Base-by-base conservation (phyloP, 139 green algal species). In the Chlamydomonas sp. region DNA sequence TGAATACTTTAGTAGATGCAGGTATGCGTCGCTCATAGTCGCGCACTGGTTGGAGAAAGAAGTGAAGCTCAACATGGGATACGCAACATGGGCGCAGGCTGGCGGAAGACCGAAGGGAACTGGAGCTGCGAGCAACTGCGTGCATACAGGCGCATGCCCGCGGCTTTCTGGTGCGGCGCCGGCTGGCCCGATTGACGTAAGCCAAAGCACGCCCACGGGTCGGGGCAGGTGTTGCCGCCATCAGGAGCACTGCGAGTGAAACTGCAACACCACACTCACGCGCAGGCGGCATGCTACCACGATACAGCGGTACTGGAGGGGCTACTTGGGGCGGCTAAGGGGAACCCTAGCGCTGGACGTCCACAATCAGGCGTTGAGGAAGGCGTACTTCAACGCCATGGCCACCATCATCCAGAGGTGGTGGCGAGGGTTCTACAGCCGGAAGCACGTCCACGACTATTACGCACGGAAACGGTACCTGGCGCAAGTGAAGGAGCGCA, bases 401-500 rank as follows among this genome's bases (percentile, higher is more conserved):
- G 94, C 94, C 1, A 96, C 92, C 10, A 62, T 80, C 9, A 96
- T 97, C 8, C 94, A 97, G 85, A 81, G 84, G 4, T 89, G 90
- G 80, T 97, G 92, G 90, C 92, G 94, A 2, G 94, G 93, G 0
- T 95, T 93, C 83, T 94, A 87, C 83, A 95, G 90, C 83, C 89
- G 95, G 58, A 96, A 93, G 67, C 88, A 93, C 73, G 78, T 96
- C 1, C 94, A 96, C 89, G 89, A 93, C 86, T 96, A 94, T 59
- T 90, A 94, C 59, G 92, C 91, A 57, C 90, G 95, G 16, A 94
- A 96, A 86, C 86, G 85, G 5, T 96, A 94, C 88, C 89, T 96
- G 8, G 75, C 72, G n/a, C 74, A 83, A 9, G 88, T 95, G n/a
- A 84, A 84, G 68, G 31, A 85, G 61, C 58, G 83, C n/a, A 90